Evolutionary conservation across 2,329 filamentous ascomycete species (phyloP).

Genomic region (Botrytis aclada): DNA sequence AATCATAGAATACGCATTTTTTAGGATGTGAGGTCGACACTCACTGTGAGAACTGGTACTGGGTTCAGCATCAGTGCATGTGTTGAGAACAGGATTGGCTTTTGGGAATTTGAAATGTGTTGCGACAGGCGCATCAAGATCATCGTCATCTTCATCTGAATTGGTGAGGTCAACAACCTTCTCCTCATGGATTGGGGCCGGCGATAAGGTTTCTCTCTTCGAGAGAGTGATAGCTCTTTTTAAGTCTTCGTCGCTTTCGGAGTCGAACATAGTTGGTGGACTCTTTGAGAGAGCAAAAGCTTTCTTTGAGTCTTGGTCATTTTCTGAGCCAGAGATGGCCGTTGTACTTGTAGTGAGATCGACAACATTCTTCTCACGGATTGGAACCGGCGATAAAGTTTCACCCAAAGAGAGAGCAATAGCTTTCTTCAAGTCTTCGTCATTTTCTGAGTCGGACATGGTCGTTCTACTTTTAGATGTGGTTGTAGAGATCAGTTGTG

Average conservation of each 20-base stretch:
- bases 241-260: constrained; percentile 50
- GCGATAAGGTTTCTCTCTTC: constrained; percentile 35
- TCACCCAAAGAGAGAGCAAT: constrained; percentile 54
- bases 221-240: constrained; percentile 59
- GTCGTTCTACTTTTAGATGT: neutral
- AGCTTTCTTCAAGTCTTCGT: constrained; percentile 58
- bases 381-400: neutral
- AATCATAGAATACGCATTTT: neutral
- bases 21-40: neutral
- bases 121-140: constrained; percentile 35
- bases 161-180: constrained; percentile 36
- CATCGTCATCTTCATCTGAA: constrained; percentile 37
- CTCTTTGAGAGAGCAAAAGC: constrained; percentile 55
- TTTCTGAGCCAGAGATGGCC: constrained; percentile 34
- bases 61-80: neutral
- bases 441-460: constrained; percentile 36
- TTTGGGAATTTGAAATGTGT: constrained; percentile 2
- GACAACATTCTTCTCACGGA: neutral
- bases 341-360: neutral
- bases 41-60: neutral
- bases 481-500: neutral
- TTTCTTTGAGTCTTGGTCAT: constrained; percentile 53
- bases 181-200: constrained; percentile 10
- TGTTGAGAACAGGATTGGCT: neutral
- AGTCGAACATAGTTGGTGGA: constrained; percentile 31